Evolutionary conservation across 768 basidiomycete species (phyloP).

Genomic region (Epithele typhae): DNA sequence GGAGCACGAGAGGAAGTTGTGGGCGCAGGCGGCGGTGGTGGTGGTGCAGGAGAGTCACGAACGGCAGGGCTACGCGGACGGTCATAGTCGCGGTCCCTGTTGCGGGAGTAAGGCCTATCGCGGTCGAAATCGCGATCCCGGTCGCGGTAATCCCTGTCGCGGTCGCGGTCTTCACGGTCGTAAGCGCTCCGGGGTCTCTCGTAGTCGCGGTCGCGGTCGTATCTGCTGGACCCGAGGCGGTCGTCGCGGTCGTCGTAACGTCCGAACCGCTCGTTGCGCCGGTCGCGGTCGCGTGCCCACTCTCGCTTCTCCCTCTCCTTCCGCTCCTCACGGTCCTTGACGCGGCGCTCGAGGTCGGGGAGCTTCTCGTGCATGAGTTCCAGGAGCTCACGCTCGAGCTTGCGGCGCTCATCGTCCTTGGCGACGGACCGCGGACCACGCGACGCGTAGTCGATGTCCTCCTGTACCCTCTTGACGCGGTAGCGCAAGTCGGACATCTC

Average conservation of each 20-base stretch:
- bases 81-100: conserved; percentile 35
- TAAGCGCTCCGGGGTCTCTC: conserved; percentile 27
- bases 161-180: conserved; percentile 34
- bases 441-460: conserved; percentile 85
- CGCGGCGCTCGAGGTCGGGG: conserved; percentile 83
- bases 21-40: conserved; percentile 46
- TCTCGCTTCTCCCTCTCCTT: conserved; percentile 76
- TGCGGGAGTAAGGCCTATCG: conserved; percentile 32
- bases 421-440: conserved; percentile 65
- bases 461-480: conserved; percentile 80
- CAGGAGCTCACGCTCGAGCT: conserved; percentile 84
- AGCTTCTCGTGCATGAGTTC: conserved; percentile 85
- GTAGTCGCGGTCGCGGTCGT: conserved; percentile 35
- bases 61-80: conserved; percentile 33
- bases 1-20: conserved; percentile 42
- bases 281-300: conserved; percentile 74
- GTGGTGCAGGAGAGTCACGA: conserved; percentile 38
- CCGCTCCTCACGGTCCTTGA: conserved; percentile 73
- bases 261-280: conserved; percentile 77
- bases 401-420: conserved; percentile 82
- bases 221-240: conserved; percentile 33
- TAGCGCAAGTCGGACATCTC: conserved; percentile 87
- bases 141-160: conserved; percentile 40
- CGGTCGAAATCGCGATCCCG: conserved; percentile 31
- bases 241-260: conserved; percentile 52